These are phyloP conservation scores for sunflower (Helianthus annuus) DNA, from an alignment of 129 eudicot genomes.

Conservation along the genomic window DNA sequence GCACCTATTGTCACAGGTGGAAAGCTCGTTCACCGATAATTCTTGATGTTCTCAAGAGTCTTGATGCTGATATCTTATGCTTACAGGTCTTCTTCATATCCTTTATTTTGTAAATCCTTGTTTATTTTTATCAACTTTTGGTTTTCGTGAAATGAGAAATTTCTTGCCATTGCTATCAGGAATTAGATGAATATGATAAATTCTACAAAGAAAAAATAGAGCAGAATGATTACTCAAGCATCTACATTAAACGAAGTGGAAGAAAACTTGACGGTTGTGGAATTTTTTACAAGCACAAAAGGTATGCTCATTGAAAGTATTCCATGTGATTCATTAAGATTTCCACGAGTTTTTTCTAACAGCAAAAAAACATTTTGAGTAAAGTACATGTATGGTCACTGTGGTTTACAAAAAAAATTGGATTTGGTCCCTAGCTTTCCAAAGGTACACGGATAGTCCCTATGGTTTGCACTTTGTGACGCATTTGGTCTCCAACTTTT, in stretches of 20 bases:
- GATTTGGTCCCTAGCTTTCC: too few species aligned
- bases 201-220: constrained; percentile 76
- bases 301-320: constrained; percentile 39
- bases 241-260: constrained; percentile 76
- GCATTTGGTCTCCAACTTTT: too few species aligned
- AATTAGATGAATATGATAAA: constrained; percentile 82
- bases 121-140: background rate
- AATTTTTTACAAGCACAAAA: constrained; percentile 69
- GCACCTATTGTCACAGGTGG: constrained; percentile 57
- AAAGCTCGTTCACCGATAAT: constrained; percentile 83
- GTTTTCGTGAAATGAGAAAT: constrained; percentile 15
- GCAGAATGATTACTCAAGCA: constrained; percentile 73
- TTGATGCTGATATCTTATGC: constrained; percentile 86
- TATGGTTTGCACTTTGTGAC: too few species aligned
- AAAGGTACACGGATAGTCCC: too few species aligned
- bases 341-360: background rate
- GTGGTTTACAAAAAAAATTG: too few species aligned
- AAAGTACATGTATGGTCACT: too few species aligned
- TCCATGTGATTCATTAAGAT: background rate
- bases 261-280: constrained; percentile 93
- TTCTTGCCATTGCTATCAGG: constrained; percentile 43
- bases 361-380: background rate
- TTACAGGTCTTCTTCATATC: constrained; percentile 62
- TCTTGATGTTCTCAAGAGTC: constrained; percentile 62
- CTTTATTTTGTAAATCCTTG: background rate